These are phyloP conservation scores for Babesia ovata DNA, from an alignment of 169 alveolate genomes.

Conservation along the genomic window DNA sequence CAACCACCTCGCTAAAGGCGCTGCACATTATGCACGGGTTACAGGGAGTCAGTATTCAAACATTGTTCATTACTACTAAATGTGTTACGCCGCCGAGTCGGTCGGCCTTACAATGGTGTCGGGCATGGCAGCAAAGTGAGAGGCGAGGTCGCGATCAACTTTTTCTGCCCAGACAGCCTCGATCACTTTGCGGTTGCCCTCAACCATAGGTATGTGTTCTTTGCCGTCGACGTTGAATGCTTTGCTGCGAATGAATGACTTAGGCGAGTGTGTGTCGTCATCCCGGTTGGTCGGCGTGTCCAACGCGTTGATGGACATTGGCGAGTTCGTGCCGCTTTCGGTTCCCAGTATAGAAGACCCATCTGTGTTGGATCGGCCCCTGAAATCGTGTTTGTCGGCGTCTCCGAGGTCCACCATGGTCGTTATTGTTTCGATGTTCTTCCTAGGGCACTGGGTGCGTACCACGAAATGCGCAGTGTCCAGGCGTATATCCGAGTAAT, in stretches of 20 bases:
- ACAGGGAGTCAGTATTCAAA: not conserved
- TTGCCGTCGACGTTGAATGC: not conserved
- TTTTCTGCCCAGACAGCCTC: constrained; percentile 19
- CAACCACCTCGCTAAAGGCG: constrained; percentile 23
- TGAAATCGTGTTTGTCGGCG: not conserved
- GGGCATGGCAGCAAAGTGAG: constrained; percentile 30
- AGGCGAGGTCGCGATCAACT: constrained; percentile 5
- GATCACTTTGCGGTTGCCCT: not conserved
- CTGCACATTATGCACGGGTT: constrained; percentile 12
- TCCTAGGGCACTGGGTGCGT: constrained; percentile 17
- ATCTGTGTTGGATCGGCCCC: not conserved
- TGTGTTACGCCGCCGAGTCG: constrained; percentile 17
- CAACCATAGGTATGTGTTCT: not conserved
- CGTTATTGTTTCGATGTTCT: constrained; percentile 17
- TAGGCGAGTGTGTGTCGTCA: constrained; percentile 15
- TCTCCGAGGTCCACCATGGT: constrained; percentile 27
- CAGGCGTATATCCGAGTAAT: not conserved
- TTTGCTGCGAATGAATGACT: not conserved
- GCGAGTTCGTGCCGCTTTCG: constrained; percentile 8
- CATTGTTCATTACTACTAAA: not conserved
- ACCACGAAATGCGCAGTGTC: constrained; percentile 34
- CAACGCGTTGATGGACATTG: constrained; percentile 32
- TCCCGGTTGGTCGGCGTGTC: not conserved
- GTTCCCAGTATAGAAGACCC: constrained; percentile 1
- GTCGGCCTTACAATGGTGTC: constrained; percentile 13